Evolutionary conservation across 2,329 filamentous ascomycete species (phyloP).

Genomic region (Talaromyces islandicus): DNA sequence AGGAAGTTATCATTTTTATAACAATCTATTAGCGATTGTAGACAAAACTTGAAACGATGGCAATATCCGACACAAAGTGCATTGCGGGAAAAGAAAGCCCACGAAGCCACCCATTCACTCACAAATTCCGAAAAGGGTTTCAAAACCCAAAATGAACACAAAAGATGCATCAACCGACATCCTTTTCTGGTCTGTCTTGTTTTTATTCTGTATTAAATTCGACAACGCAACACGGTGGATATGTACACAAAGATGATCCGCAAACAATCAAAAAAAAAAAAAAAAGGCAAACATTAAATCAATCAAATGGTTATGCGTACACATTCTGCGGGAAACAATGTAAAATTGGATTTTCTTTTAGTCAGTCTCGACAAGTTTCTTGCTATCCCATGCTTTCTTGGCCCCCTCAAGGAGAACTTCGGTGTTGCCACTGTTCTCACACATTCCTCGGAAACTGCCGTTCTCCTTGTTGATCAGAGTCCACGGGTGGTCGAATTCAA

Average conservation of each 20-base stretch:
- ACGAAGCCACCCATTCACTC: neutral
- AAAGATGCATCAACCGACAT: neutral
- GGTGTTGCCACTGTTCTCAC: slow-evolving; percentile 61
- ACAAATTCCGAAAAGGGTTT: neutral
- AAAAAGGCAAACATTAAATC: neutral
- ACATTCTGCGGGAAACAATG: neutral
- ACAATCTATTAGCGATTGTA: neutral
- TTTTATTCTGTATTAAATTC: neutral
- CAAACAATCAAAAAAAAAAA: neutral
- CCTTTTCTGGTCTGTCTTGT: too few species aligned
- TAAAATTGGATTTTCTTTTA: neutral
- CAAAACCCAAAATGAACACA: neutral
- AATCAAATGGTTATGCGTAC: neutral
- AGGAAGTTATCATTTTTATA: neutral
- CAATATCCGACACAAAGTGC: neutral
- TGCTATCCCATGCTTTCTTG: slow-evolving; percentile 43
- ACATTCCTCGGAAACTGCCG: slow-evolving; percentile 63
- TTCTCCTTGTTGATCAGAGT: slow-evolving; percentile 67
- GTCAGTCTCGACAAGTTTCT: slow-evolving; percentile 26
- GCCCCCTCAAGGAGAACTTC: slow-evolving; percentile 53
- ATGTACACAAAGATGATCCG: neutral
- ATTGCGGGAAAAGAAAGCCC: neutral
- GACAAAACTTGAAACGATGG: neutral
- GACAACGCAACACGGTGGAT: neutral
- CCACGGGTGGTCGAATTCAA: slow-evolving; percentile 88